Percentiles rank a stretch among this genome's conserved stretches.
These are phyloP conservation scores for Schizosaccharomyces cryophilus DNA, from an alignment of 805 yeast species.

Conservation along the genomic window DNA sequence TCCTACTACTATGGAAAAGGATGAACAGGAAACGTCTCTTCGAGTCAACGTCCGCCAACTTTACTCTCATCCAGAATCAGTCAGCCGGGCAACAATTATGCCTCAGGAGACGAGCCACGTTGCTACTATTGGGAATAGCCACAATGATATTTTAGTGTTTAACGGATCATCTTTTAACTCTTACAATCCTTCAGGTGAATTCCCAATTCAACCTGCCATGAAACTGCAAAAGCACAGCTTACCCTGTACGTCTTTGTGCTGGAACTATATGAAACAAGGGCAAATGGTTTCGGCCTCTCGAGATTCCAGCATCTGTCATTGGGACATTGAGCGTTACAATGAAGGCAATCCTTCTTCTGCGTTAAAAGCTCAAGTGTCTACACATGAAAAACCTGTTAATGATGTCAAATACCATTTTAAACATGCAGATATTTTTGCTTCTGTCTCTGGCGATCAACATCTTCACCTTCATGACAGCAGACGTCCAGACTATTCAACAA, in stretches of 20 bases:
- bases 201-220: constrained; percentile 26
- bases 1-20: background rate
- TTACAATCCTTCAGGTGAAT: background rate
- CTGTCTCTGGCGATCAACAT: constrained; percentile 44
- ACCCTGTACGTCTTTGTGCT: constrained; percentile 50
- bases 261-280: constrained; percentile 24
- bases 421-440: constrained; percentile 28
- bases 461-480: constrained; percentile 40
- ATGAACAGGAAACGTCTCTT: background rate
- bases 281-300: constrained; percentile 37
- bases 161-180: background rate
- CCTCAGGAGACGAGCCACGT: constrained; percentile 22
- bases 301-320: constrained; percentile 42
- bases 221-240: constrained; percentile 29
- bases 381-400: constrained; percentile 36
- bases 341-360: constrained; percentile 2
- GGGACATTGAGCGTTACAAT: constrained; percentile 25
- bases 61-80: background rate
- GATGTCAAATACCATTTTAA: constrained; percentile 35
- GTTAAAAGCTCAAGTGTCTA: constrained; percentile 21
- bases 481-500: constrained; percentile 12
- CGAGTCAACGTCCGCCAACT: background rate
- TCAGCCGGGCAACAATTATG: constrained; percentile 11
- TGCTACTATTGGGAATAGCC: constrained; percentile 13
- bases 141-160: background rate